phyloP scores from a whole-genome alignment of 805 yeast species.

The Helenozyma baotianmanensis region DNA sequence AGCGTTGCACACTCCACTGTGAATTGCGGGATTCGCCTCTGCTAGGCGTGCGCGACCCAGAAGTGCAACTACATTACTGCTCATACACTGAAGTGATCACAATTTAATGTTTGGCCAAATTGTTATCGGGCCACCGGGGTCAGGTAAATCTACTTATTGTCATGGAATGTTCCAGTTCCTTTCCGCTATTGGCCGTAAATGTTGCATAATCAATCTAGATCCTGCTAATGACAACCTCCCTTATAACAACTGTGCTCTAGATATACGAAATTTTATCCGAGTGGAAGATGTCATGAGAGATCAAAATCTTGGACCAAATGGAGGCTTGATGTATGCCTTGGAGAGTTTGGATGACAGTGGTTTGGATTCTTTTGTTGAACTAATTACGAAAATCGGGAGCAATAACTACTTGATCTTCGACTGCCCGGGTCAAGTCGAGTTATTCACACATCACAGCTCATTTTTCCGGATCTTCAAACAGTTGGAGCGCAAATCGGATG shows the following conservation, averaged over 20 bases:
- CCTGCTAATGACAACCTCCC: constrained; percentile 79
- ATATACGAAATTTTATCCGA: constrained; percentile 71
- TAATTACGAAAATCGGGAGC: constrained; percentile 20
- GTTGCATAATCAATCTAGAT: constrained; percentile 81
- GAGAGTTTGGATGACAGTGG: constrained; percentile 51
- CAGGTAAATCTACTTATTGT: constrained; percentile 95
- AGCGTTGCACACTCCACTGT: neutral
- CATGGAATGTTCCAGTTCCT: constrained; percentile 89
- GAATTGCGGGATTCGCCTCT: constrained; percentile 4
- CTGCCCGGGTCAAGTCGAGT: constrained; percentile 95
- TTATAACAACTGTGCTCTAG: constrained; percentile 65
- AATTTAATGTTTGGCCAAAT: constrained; percentile 69
- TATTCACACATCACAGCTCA: constrained; percentile 85
- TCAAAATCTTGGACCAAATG: constrained; percentile 76
- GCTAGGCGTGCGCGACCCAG: constrained; percentile 10
- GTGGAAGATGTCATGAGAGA: constrained; percentile 76
- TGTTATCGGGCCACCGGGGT: constrained; percentile 96
- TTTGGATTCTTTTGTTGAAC: constrained; percentile 47
- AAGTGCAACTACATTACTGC: neutral
- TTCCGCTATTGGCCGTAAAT: constrained; percentile 88
- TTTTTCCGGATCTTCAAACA: constrained; percentile 61
- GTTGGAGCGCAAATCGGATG: constrained; percentile 51
- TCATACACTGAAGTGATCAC: neutral
- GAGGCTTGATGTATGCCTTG: constrained; percentile 85
- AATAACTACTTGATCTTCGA: constrained; percentile 70